phyloP scores from a whole-genome alignment of 495 filamentous ascomycete species.

The Talaromyces trachyspermus region DNA sequence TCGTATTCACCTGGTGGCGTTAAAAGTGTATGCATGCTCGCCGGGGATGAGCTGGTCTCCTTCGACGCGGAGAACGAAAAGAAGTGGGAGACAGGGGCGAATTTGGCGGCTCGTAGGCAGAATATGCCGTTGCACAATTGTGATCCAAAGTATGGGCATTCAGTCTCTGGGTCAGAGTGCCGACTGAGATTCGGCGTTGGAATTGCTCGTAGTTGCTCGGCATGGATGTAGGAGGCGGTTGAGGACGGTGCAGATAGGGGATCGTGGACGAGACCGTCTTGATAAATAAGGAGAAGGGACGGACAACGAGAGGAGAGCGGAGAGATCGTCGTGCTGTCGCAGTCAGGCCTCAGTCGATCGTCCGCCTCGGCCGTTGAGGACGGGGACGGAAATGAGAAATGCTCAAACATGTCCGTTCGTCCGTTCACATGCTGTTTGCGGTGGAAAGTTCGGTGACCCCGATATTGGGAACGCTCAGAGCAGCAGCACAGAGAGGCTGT shows the following conservation, averaged over 20 bases:
- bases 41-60: background rate
- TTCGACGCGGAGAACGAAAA: slow-evolving; percentile 5
- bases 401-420: slow-evolving; percentile 45
- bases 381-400: slow-evolving; percentile 40
- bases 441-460: no score
- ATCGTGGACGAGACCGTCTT: slow-evolving; percentile 19
- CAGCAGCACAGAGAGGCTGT: background rate
- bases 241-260: slow-evolving; percentile 29
- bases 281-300: slow-evolving; percentile 29
- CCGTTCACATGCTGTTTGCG: no score
- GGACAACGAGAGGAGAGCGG: slow-evolving; percentile 41
- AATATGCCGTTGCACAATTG: slow-evolving; percentile 4
- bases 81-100: slow-evolving; percentile 12
- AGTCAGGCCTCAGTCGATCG: slow-evolving; percentile 32
- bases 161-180: slow-evolving; percentile 36
- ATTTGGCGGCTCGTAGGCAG: slow-evolving; percentile 6
- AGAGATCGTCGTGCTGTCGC: slow-evolving; percentile 34
- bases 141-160: slow-evolving; percentile 38
- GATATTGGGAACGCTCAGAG: no score
- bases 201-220: slow-evolving; percentile 29
- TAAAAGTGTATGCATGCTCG: slow-evolving; percentile 1
- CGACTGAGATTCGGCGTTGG: slow-evolving; percentile 34
- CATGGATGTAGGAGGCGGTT: slow-evolving; percentile 37
- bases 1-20: slow-evolving; percentile 23
- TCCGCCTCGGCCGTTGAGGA: slow-evolving; percentile 31